Percentiles rank a stretch among this genome's conserved stretches.
phyloP scores from a whole-genome alignment of 129 eudicot genomes.

The Flaveria linearis region DNA sequence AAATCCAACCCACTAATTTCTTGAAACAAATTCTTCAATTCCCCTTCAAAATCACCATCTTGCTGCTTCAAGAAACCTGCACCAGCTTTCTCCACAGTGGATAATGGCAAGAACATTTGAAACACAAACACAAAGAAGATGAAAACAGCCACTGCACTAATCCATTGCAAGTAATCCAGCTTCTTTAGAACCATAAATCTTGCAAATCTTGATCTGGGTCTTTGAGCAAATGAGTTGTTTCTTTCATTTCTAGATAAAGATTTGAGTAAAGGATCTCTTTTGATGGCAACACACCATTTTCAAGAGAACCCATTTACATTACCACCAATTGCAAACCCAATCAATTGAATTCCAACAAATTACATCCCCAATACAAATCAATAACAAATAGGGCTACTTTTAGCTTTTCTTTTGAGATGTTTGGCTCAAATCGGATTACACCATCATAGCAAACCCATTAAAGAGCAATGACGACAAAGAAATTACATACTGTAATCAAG shows the following conservation, averaged over 20 bases:
- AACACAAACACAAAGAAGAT: conserved; percentile 67
- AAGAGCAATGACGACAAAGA: conserved; percentile 1
- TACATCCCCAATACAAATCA: conserved; percentile 24
- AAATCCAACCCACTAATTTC: conserved; percentile 67
- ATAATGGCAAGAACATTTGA: conserved; percentile 70
- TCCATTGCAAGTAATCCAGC: conserved; percentile 74
- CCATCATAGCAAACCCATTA: conserved; percentile 13
- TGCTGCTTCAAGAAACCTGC: conserved; percentile 35
- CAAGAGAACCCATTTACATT: conserved; percentile 90
- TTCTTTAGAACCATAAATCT: conserved; percentile 73
- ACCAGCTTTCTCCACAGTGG: conserved; percentile 56
- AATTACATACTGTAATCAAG: conserved; percentile 23
- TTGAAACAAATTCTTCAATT: conserved; percentile 41
- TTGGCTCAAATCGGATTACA: conserved; percentile 14
- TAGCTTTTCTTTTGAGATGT: conserved; percentile 10
- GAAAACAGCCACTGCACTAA: conserved; percentile 70
- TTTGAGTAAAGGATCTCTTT: conserved; percentile 67
- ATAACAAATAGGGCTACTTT: conserved; percentile 21
- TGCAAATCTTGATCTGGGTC: conserved; percentile 86
- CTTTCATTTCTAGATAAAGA: conserved; percentile 61
- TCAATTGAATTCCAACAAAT: conserved; percentile 14
- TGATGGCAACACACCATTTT: conserved; percentile 61
- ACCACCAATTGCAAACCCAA: conserved; percentile 14
- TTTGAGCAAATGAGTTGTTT: conserved; percentile 46
- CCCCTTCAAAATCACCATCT: conserved; percentile 19